phyloP scores from a whole-genome alignment of 257 asterid genomes.

The Penstemon barbatus region DNA sequence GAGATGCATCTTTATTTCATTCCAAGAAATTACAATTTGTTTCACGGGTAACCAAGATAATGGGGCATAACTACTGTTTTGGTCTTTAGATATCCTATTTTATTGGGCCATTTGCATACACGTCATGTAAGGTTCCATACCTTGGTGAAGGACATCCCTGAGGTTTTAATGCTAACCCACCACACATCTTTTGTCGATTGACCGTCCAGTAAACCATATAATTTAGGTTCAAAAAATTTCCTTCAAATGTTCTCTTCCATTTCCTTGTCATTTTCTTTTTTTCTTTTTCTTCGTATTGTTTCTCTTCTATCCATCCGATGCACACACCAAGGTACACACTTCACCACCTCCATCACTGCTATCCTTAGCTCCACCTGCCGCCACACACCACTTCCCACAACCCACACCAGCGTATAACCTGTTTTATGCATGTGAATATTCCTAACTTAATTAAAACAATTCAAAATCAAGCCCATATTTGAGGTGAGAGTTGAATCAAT shows the following conservation, averaged over 20 bases:
- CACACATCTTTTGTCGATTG: neutral
- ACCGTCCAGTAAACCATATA: neutral
- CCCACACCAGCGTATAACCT: neutral
- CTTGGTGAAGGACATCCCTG: neutral
- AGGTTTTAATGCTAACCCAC: neutral
- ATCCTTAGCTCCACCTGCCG: neutral
- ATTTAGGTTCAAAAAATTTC: too few relatives aligned
- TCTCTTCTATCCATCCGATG: too few relatives aligned
- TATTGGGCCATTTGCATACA: neutral
- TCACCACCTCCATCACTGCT: neutral
- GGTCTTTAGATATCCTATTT: neutral
- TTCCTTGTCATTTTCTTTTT: too few relatives aligned
- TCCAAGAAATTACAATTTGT: neutral
- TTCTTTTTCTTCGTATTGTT: too few relatives aligned
- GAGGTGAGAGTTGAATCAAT: neutral
- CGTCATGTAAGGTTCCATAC: neutral
- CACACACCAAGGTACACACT: too few relatives aligned
- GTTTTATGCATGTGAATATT: neutral
- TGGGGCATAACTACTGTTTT: constrained; percentile 2
- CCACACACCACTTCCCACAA: neutral
- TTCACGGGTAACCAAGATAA: neutral
- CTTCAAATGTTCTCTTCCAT: too few relatives aligned
- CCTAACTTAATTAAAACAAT: neutral
- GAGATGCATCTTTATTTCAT: neutral
- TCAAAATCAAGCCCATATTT: neutral